Base-by-base conservation (phyloP, 2,329 filamentous ascomycete genomes). In the Alternaria sp. region DNA sequence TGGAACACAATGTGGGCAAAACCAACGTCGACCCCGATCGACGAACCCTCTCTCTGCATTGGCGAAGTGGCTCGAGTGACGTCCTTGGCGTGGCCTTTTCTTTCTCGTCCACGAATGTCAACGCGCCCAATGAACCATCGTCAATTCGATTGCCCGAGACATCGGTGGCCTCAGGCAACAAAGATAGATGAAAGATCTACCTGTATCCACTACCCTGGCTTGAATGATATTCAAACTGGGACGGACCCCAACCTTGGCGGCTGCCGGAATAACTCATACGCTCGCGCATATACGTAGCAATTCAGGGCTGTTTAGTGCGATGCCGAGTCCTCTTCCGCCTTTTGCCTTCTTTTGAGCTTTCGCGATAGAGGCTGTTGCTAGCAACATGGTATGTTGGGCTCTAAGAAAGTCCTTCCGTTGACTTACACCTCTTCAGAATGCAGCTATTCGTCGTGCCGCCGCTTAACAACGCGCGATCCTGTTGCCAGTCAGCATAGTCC, bases 341-440 rank as follows among this genome's bases (percentile, higher is more conserved):
- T n/a, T 42, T 21, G 53, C 53, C 45, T 51, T 7, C 21, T 56
- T 50, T 21, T 21, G 10, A 26, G 8, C 9, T 21, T 41, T 29
- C 11, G 17, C 9, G 14, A 23, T 13, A 6, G 5, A 21, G 29
- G 13, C 45, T 14, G 3, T 10, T 39, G 29, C 23, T 13, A 17
- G 40, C 21, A 5, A 5, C 5, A 26, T 33, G 28, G 31, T 10
- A 8, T 29, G 26, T 24, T 21, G 39, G 31, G 24, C 34, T 10
- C 1, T 3, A 31, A 4, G 4, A 13, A 9, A 17, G 29, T 3
- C n/a, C n/a, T 34, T 29, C 29, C n/a, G 3, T 8, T 28, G 11
- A n/a, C 29, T 44, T 37, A 11, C 0, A 2, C 11, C 23, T 23
- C 21, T 44, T 24, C 13, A 11, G 2, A 10, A 3, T 17, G 13